Evolutionary conservation across 306 rosid genomes (phyloP), one percentile per base, ranked within the genome.

Genomic region (Inga oerstediana): DNA sequence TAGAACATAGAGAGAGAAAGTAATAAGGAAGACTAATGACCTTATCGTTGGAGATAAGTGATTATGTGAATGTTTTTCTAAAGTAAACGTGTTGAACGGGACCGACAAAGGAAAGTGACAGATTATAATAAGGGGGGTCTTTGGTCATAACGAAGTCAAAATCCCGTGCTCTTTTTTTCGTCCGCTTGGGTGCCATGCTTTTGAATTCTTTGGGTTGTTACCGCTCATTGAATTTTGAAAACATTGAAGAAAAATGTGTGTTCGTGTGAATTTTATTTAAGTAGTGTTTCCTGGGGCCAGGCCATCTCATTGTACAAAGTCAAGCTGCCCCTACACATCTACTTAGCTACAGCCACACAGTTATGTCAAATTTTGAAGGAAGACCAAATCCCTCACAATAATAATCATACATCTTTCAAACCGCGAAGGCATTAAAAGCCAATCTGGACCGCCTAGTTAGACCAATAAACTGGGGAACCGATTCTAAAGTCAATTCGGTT

Each of bases 141-240:
- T 24, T 19, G 0, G 75, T 74, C 65, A 17, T 62, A 0, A 11
- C 10, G 75, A 77, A 87, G 81, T 87, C 87, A 87, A 80, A 14
- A 17, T 19, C 85, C 30, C 85, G 86, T 86, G 89, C 80, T 30
- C 56, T 45, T 80, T 76, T 80, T 44, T 34, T 62, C 79, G 73
- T 80, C 51, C 52, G 32, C 68, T 43, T 74, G 17, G 13, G 66
- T 9, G 74, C 12, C 69, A 56, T 56, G 72, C 19, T 62, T 62
- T 62, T 62, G 68, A 62, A 24, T 85, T 67, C 49, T 56, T 39
- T 19, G n/a, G 56, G 69, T 76, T 70, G 79, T 70, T 78, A 24
- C 59, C 58, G 17, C 2, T 6, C 73, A 43, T 72, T 17, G 54
- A 49, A 22, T 10, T n/a, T 61, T 3, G 8, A 22, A 59, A 1